These are phyloP conservation scores for Alternaria sp. DNA, from an alignment of 2,329 filamentous ascomycete species.

Conservation along the genomic window DNA sequence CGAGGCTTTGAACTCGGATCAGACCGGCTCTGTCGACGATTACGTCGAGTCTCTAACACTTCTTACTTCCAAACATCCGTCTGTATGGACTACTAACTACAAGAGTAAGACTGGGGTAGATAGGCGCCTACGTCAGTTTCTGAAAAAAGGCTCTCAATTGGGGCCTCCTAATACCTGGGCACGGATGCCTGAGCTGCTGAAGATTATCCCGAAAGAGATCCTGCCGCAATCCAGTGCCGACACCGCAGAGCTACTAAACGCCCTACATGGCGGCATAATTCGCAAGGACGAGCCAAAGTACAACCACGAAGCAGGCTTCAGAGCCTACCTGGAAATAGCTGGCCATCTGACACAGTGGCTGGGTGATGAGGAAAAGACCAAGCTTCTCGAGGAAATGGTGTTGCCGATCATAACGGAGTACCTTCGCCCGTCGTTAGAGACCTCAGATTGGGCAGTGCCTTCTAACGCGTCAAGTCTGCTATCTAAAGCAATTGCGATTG, in stretches of 20 bases:
- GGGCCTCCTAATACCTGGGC: conserved; percentile 77
- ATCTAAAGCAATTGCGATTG: conserved; percentile 53
- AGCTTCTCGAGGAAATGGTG: conserved; percentile 58
- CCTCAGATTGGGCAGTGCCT: conserved; percentile 61
- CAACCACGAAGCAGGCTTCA: conserved; percentile 76
- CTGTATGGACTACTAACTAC: conserved; percentile 76
- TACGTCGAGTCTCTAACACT: conserved; percentile 72
- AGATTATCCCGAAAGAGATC: conserved; percentile 62
- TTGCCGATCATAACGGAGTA: conserved; percentile 64
- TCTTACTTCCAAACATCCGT: conserved; percentile 70
- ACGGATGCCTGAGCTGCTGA: conserved; percentile 69
- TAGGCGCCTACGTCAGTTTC: conserved; percentile 72
- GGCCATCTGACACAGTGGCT: conserved; percentile 54
- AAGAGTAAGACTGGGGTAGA: conserved; percentile 64
- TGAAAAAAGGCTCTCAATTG: conserved; percentile 86
- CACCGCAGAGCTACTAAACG: conserved; percentile 68
- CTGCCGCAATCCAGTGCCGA: conserved; percentile 64
- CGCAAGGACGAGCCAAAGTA: conserved; percentile 76
- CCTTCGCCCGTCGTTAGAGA: conserved; percentile 58
- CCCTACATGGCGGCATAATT: conserved; percentile 74
- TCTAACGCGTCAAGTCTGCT: conserved; percentile 52
- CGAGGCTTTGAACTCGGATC: conserved; percentile 75
- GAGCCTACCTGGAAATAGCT: conserved; percentile 74
- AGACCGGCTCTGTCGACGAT: conserved; percentile 76
- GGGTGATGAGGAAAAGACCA: conserved; percentile 56